Base-by-base conservation (phyloP, 2,329 filamentous ascomycete genomes). In the Claviceps humidiphila region DNA sequence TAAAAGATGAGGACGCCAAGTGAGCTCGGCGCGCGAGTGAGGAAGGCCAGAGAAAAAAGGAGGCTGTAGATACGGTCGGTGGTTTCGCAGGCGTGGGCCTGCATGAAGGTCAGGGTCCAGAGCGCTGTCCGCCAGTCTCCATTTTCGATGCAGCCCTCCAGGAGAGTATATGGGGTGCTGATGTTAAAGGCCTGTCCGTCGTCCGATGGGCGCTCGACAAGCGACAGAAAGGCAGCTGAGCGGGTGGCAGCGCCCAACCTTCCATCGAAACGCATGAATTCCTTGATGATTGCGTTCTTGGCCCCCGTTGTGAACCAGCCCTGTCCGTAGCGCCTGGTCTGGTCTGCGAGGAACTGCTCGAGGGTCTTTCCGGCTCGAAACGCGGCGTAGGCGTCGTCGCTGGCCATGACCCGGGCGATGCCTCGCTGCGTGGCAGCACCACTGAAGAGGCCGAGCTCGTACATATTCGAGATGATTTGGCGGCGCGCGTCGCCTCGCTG, bases 401-500 rank as follows among this genome's bases (percentile, higher is more conserved):
- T 56, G 7, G 68, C 72, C 68, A 76, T 71, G 45, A 70, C 64
- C 11, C 58, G 57, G 3, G 73, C 71, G 24, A 77, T 63, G 9
- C 61, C 61, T 7, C 63, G 64, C 7, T 69, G 62, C 1, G 67
- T 68, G 0, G 58, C 58, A 0, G 63, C 61, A 24, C 68, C 64
- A 7, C 66, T 59, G 42, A 78, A 64, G 48, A 76, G 64, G 24
- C 70, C 71, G 17, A 69, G 64, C 39, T 68, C 61, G 51, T 72
- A 65, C 74, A 78, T 77, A 53, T 66, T 64, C 13, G 68, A 66
- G 34, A 78, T 60, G 34, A 75, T 63, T 56, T 73, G 71, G 24
- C 70, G 68, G 50, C 69, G 67, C 49, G 74, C 70, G n/a, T 78
- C 73, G 60, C 83, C 80, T 11, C 75, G 76, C 62, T 79, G 76